Evolutionary conservation across 1,284 basidiomycete genomes (phyloP).

Genomic region (Dichomitus squalens): DNA sequence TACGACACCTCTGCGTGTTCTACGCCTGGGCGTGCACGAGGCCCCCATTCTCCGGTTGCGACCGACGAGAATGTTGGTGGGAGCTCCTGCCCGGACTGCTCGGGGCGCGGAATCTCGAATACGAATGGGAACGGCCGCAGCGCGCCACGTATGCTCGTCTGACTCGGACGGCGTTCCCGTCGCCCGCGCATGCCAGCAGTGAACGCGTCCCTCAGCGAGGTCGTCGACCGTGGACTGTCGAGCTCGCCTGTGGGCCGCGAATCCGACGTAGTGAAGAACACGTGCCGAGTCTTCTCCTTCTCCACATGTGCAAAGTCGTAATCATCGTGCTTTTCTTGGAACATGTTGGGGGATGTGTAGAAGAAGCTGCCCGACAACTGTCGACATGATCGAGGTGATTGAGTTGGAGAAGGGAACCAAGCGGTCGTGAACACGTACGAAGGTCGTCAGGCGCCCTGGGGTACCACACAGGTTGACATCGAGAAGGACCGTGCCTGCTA

Average conservation of each 20-base stretch:
- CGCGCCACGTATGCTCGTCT: constrained; percentile 23
- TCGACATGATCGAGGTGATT: not conserved
- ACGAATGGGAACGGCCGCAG: constrained; percentile 54
- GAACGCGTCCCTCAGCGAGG: constrained; percentile 54
- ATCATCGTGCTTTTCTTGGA: constrained; percentile 26
- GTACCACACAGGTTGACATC: constrained; percentile 48
- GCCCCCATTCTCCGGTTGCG: constrained; percentile 26
- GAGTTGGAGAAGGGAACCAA: constrained; percentile 4
- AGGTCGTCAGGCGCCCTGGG: constrained; percentile 57
- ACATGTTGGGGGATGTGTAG: constrained; percentile 42
- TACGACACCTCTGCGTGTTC: constrained; percentile 55
- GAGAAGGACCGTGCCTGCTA: constrained; percentile 60
- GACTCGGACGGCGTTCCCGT: constrained; percentile 29
- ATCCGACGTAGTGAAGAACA: constrained; percentile 56
- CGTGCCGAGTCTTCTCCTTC: constrained; percentile 45
- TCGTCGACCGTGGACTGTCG: constrained; percentile 40
- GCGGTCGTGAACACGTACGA: constrained; percentile 41
- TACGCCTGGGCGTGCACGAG: constrained; percentile 38
- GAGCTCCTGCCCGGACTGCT: constrained; percentile 55
- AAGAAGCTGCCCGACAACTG: constrained; percentile 67
- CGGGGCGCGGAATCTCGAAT: constrained; percentile 57
- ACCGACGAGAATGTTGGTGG: constrained; percentile 56
- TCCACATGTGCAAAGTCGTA: constrained; percentile 30
- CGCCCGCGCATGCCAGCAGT: constrained; percentile 38
- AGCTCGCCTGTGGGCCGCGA: constrained; percentile 47